These are phyloP conservation scores for Aphanomyces euteiches DNA, from an alignment of 352 stramenopile species.

Conservation along the genomic window DNA sequence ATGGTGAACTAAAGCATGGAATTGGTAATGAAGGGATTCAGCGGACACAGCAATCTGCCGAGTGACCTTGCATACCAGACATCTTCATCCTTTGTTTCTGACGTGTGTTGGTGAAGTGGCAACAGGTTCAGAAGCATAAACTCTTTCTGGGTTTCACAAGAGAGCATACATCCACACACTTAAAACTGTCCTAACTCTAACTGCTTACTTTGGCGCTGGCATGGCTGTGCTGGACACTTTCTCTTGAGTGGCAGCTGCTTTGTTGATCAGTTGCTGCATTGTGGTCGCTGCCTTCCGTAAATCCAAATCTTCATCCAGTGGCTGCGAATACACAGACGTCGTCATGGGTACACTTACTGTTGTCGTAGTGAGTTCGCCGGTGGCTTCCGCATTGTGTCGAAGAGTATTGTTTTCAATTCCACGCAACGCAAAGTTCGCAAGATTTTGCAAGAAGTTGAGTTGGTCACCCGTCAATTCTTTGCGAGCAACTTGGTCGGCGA, in stretches of 20 bases:
- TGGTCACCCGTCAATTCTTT: constrained; percentile 72
- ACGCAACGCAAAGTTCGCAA: constrained; percentile 68
- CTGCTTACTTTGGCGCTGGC: not conserved
- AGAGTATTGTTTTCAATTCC: constrained; percentile 79
- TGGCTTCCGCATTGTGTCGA: not conserved
- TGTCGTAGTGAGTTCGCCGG: not conserved
- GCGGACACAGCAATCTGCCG: too few species aligned
- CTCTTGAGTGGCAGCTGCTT: constrained; percentile 76
- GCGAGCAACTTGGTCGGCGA: constrained; percentile 71
- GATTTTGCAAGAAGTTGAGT: constrained; percentile 78
- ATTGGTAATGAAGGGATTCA: too few species aligned
- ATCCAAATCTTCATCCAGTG: constrained; percentile 52
- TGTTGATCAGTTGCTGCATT: constrained; percentile 82
- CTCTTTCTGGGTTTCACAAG: too few species aligned
- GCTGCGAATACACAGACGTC: constrained; percentile 25
- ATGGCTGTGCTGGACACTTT: constrained; percentile 43
- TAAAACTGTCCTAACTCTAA: not conserved
- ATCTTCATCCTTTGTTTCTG: too few species aligned
- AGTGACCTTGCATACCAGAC: too few species aligned
- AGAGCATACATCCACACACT: too few species aligned
- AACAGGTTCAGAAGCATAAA: too few species aligned
- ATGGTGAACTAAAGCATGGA: too few species aligned
- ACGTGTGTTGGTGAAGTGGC: too few species aligned
- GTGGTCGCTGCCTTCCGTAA: constrained; percentile 57
- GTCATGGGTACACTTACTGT: not conserved